Percentiles rank a stretch among this genome's conserved stretches.
These are phyloP conservation scores for Phaffia australis DNA, from an alignment of 768 basidiomycete species.

Conservation along the genomic window DNA sequence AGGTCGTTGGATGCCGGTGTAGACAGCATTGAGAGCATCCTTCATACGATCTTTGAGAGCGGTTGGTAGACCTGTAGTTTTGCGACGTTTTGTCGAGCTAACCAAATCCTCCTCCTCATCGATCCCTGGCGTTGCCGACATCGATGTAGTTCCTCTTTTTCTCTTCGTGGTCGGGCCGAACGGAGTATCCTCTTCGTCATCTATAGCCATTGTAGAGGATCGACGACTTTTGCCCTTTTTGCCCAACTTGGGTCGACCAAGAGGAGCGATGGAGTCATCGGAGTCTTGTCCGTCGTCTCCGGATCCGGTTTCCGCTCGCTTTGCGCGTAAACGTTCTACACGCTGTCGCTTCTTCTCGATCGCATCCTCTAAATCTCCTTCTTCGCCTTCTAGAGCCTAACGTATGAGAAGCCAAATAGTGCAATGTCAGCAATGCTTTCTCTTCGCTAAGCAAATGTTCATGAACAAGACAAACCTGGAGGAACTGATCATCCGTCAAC, in stretches of 20 bases:
- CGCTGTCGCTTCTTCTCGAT: conserved; percentile 29
- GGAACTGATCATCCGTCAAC: conserved; percentile 86
- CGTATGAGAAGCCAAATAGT: background rate
- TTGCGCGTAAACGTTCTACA: conserved; percentile 9
- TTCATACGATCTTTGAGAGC: conserved; percentile 62
- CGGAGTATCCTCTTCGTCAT: background rate
- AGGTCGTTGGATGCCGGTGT: conserved; percentile 31
- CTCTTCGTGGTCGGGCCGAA: background rate
- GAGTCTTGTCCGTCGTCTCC: too few relatives aligned
- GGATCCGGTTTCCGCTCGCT: background rate
- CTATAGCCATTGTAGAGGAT: conserved; percentile 15
- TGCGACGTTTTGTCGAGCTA: conserved; percentile 42
- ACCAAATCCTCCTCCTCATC: conserved; percentile 17
- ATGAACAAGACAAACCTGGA: conserved; percentile 49
- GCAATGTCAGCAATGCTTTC: background rate
- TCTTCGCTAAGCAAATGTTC: conserved; percentile 1
- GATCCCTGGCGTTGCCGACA: conserved; percentile 16
- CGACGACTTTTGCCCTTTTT: conserved; percentile 1
- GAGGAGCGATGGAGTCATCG: conserved; percentile 9
- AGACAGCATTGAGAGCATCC: conserved; percentile 31
- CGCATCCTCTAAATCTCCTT: conserved; percentile 32
- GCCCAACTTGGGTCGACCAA: background rate
- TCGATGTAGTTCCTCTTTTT: conserved; percentile 9
- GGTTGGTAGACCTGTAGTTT: conserved; percentile 48
- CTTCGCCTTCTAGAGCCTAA: conserved; percentile 32